phyloP scores from a whole-genome alignment of 495 filamentous ascomycete species.

The Cairneyella variabilis region DNA sequence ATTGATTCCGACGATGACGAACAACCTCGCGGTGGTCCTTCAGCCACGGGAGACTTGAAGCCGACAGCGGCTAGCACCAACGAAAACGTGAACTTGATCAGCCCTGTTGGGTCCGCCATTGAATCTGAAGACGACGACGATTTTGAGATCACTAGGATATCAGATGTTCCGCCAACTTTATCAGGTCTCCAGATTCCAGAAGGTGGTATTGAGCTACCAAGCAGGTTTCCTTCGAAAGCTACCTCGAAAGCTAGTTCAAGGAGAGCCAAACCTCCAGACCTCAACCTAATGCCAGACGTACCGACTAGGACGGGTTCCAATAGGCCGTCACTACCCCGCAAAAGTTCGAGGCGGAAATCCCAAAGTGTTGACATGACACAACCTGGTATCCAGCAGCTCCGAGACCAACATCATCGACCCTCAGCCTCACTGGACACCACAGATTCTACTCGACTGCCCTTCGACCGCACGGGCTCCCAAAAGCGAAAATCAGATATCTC shows the following conservation, averaged over 20 bases:
- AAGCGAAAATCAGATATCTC: conserved; percentile 47
- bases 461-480: conserved; percentile 53
- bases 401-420: conserved; percentile 28
- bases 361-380: conserved; percentile 21
- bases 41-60: conserved; percentile 8
- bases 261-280: conserved; percentile 22
- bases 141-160: conserved; percentile 34
- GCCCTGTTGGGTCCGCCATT: conserved; percentile 26
- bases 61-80: conserved; percentile 21
- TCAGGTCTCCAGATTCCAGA: conserved; percentile 56
- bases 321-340: conserved; percentile 22
- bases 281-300: conserved; percentile 25
- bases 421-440: conserved; percentile 28
- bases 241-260: conserved; percentile 32
- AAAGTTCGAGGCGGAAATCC: conserved; percentile 23
- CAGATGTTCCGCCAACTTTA: conserved; percentile 52
- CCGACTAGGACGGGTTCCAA: conserved; percentile 30
- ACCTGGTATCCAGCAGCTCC: conserved; percentile 11
- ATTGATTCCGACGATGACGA: conserved; percentile 59
- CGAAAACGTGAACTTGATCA: conserved; percentile 39
- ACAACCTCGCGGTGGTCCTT: conserved; percentile 27
- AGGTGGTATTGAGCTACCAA: conserved; percentile 61
- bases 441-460: conserved; percentile 55
- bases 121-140: conserved; percentile 37
- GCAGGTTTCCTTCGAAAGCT: conserved; percentile 56